Evolutionary conservation across 2,329 filamentous ascomycete genomes (phyloP).

Genomic region (Fusarium subglutinans): DNA sequence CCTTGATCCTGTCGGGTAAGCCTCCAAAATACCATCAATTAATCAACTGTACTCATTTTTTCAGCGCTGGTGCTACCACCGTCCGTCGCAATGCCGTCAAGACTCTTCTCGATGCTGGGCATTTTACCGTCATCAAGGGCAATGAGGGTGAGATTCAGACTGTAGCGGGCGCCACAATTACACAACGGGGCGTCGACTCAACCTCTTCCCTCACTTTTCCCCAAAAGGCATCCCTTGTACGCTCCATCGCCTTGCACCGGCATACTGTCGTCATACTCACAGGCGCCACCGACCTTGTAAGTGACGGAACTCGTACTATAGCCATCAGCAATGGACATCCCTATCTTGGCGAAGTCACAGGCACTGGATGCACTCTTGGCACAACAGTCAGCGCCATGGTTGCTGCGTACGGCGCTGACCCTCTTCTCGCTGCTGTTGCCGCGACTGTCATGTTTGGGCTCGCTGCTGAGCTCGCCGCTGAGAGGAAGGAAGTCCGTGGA

Average conservation of each 20-base stretch:
- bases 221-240: slow-evolving; percentile 69
- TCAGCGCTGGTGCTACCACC: slow-evolving; percentile 78
- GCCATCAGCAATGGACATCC: slow-evolving; percentile 80
- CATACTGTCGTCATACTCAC: slow-evolving; percentile 84
- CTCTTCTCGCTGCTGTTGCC: slow-evolving; percentile 76
- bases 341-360: slow-evolving; percentile 75
- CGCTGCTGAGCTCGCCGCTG: slow-evolving; percentile 75
- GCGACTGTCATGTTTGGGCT: slow-evolving; percentile 81
- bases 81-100: slow-evolving; percentile 77
- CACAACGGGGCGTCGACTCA: slow-evolving; percentile 87
- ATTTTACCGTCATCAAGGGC: slow-evolving; percentile 90
- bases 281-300: slow-evolving; percentile 78
- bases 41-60: not conserved
- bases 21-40: slow-evolving; percentile 5
- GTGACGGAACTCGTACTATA: slow-evolving; percentile 75
- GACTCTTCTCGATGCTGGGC: slow-evolving; percentile 75
- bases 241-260: slow-evolving; percentile 67
- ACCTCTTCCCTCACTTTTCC: slow-evolving; percentile 64
- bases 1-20: slow-evolving; percentile 86
- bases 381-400: slow-evolving; percentile 81
- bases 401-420: slow-evolving; percentile 69
- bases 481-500: slow-evolving; percentile 72
- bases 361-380: slow-evolving; percentile 86
- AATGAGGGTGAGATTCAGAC: slow-evolving; percentile 89
- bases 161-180: slow-evolving; percentile 65